These are phyloP conservation scores for Castanospermum australe DNA, from an alignment of 306 rosid genomes.

Conservation along the genomic window DNA sequence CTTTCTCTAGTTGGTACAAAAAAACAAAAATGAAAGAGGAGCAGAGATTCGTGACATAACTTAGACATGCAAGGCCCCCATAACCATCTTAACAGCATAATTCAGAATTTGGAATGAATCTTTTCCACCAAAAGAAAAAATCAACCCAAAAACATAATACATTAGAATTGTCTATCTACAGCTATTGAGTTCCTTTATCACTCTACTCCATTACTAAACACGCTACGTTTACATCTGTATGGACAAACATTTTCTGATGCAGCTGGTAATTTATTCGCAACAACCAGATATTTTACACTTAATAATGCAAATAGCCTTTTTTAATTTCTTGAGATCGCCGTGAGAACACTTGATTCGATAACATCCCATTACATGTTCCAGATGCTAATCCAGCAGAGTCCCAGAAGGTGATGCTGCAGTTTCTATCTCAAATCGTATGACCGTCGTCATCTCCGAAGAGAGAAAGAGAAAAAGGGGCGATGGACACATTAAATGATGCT, in stretches of 20 bases:
- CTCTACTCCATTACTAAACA: too few species aligned
- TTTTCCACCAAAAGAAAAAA: too few species aligned
- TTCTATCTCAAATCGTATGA: slow-evolving; percentile 28
- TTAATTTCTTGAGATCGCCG: background rate
- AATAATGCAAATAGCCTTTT: background rate
- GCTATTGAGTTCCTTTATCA: too few species aligned
- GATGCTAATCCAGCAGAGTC: slow-evolving; percentile 10
- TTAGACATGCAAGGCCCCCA: too few species aligned
- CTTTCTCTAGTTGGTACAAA: too few species aligned
- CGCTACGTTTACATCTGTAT: slow-evolving; percentile 9
- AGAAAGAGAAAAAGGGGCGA: slow-evolving; percentile 51
- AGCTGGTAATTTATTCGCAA: background rate
- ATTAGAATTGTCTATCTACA: too few species aligned
- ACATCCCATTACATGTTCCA: background rate
- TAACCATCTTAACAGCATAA: too few species aligned
- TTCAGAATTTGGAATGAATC: too few species aligned
- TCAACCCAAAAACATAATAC: too few species aligned
- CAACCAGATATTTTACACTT: background rate
- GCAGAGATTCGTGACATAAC: too few species aligned
- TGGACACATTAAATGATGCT: slow-evolving; percentile 42
- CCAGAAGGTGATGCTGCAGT: slow-evolving; percentile 2
- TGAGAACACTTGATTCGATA: slow-evolving; percentile 1
- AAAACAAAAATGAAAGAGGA: too few species aligned
- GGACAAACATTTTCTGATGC: slow-evolving; percentile 14
- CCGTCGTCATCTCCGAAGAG: slow-evolving; percentile 45